Evolutionary conservation across 163 green algal genomes (phyloP).

Genomic region (Coccomyxa subellipsoidea): DNA sequence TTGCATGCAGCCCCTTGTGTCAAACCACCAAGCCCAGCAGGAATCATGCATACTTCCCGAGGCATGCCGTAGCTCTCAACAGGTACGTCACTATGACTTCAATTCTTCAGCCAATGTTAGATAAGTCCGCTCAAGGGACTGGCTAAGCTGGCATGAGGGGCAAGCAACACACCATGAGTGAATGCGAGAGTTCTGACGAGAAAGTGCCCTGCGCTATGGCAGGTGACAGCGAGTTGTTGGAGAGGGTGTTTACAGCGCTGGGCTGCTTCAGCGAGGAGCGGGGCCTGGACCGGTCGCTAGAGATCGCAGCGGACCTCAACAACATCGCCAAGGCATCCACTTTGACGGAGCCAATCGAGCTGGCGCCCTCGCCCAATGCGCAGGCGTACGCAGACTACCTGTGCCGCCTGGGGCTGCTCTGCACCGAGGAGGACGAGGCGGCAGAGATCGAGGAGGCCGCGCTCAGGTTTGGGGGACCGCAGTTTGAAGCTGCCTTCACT

Average conservation of each 20-base stretch:
- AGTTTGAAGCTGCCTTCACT: no score
- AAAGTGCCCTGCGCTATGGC: no score
- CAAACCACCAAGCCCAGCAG: no score
- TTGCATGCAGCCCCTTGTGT: no score
- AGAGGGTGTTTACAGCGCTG: slow-evolving; percentile 6
- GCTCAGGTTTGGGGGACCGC: slow-evolving; percentile 4
- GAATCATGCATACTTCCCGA: no score
- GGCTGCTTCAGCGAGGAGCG: slow-evolving; percentile 15
- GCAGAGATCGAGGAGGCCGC: slow-evolving; percentile 7
- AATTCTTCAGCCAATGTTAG: no score
- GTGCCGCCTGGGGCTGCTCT: not conserved
- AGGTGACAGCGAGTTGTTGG: not conserved
- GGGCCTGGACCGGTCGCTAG: slow-evolving; percentile 21
- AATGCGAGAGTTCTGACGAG: no score
- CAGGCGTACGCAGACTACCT: slow-evolving; percentile 14
- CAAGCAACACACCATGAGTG: no score
- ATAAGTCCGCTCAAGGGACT: no score
- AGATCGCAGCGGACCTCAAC: slow-evolving; percentile 25
- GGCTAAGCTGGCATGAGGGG: no score
- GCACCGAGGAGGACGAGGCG: slow-evolving; percentile 9
- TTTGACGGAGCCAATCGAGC: not conserved
- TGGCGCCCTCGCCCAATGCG: slow-evolving; percentile 6
- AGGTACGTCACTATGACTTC: no score
- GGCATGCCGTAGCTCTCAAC: no score
- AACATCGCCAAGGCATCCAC: slow-evolving; percentile 16